These are phyloP conservation scores for Golubevia pallescens DNA, from an alignment of 1,284 basidiomycete genomes.

Conservation along the genomic window DNA sequence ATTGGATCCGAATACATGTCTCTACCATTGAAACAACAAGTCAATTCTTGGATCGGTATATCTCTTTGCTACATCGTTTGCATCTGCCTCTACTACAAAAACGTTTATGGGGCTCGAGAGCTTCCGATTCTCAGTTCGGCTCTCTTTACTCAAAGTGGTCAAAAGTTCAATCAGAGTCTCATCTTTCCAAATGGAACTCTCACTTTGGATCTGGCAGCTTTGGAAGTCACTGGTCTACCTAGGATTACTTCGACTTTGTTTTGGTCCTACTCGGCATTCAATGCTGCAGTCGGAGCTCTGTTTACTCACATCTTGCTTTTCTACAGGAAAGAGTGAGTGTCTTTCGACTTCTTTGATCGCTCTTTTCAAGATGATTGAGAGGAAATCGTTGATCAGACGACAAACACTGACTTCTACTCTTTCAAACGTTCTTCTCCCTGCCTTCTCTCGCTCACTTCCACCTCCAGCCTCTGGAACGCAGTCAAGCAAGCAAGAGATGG, in stretches of 20 bases:
- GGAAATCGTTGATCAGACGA: too few relatives aligned
- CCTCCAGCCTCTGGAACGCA: conserved; percentile 58
- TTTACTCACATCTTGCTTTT: conserved; percentile 33
- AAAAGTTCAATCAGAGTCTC: conserved; percentile 15
- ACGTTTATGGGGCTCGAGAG: conserved; percentile 22
- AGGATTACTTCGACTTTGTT: conserved; percentile 22
- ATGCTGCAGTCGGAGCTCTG: conserved; percentile 30
- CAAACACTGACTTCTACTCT: too few relatives aligned
- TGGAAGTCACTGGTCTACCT: conserved; percentile 20
- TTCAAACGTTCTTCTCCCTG: too few relatives aligned
- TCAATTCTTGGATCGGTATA: conserved; percentile 30
- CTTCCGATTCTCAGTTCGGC: conserved; percentile 33
- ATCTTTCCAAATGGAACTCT: conserved; percentile 16
- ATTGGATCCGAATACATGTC: conserved; percentile 17
- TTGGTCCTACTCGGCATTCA: conserved; percentile 25
- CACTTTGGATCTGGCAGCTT: conserved; percentile 14
- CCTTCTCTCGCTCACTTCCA: too few relatives aligned
- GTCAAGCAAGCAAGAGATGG: conserved; percentile 68
- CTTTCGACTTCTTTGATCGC: too few relatives aligned
- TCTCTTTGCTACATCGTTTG: conserved; percentile 23
- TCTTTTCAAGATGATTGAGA: too few relatives aligned
- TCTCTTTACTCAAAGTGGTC: conserved; percentile 21
- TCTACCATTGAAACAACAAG: conserved; percentile 33
- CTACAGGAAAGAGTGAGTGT: conserved; percentile 18
- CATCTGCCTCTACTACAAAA: conserved; percentile 25